Conservation (phyloP, 192 early-diverging fungal genomes). For the Entophlyctis luteolus region DNA sequence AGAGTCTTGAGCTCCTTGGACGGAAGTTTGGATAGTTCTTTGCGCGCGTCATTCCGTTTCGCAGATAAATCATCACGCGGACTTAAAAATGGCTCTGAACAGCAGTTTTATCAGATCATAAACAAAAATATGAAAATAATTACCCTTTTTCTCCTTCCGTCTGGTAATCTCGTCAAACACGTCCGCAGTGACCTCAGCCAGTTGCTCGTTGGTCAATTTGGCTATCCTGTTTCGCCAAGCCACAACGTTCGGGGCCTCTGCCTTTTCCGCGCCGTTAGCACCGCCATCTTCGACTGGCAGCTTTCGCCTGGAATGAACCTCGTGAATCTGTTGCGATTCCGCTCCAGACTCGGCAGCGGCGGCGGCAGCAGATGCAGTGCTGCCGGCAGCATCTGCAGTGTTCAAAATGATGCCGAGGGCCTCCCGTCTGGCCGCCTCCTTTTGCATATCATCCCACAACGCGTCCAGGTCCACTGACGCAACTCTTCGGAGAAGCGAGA, state of each 20-base stretch:
- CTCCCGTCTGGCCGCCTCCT: slow-evolving; percentile 15
- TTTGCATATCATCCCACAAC: slow-evolving; percentile 23
- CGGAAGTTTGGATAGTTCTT: slow-evolving; percentile 28
- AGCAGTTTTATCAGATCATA: not conserved
- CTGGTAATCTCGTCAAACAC: slow-evolving; percentile 31
- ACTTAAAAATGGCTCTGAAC: slow-evolving; percentile 20
- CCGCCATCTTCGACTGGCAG: not conserved
- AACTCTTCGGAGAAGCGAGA: slow-evolving; percentile 2
- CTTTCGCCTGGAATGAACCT: not conserved
- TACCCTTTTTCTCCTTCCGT: slow-evolving; percentile 27
- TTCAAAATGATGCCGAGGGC: not conserved
- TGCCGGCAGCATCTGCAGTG: not conserved
- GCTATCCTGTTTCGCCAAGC: slow-evolving; percentile 18
- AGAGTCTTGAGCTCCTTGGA: slow-evolving; percentile 27
- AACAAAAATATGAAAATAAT: not conserved
- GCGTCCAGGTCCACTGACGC: slow-evolving; percentile 8
- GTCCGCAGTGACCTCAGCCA: slow-evolving; percentile 28
- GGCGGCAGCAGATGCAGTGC: not conserved
- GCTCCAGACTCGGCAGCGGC: not conserved
- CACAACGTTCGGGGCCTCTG: slow-evolving; percentile 1
- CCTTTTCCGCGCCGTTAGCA: not conserved
- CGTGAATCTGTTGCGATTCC: not conserved
- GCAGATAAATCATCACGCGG: slow-evolving; percentile 22
- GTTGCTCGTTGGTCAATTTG: slow-evolving; percentile 25
- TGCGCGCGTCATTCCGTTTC: slow-evolving; percentile 30